Base-by-base conservation (phyloP, 495 filamentous ascomycete species). In the Aspergillus nidulans region DNA sequence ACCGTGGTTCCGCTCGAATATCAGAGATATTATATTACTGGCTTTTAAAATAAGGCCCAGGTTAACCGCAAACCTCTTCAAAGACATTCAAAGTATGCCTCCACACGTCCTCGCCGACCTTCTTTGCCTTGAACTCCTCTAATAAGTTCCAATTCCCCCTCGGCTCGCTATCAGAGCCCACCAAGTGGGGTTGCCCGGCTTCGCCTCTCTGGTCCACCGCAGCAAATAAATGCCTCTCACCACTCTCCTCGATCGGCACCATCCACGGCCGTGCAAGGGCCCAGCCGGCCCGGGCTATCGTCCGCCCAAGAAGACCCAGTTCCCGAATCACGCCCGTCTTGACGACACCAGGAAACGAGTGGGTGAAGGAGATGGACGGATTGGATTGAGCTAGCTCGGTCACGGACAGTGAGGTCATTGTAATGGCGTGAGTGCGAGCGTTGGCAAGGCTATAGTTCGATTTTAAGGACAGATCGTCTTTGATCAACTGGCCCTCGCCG, bases 401-500 rank as follows among this genome's bases (percentile, higher is more conserved):
- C 24, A 56, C 20, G 0, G 38, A 13, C 2, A 56, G 24, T 0
- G 36, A 42, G 8, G 10, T 49, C 42, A 83, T 63, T 16, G 76
- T 67, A 21, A 59, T 49, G 0, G 64, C 53, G 44, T 85, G 81
- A 10, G 64, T 74, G 1, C 73, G 71, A 5, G 58, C 28, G 0
- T 60, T 57, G 7, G 65, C 26, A 10, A 74, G 54, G 2, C 62
- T 56, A 41, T 56, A 60, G 45, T 62, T 39, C 4, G 63, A 48
- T 4, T 59, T 62, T 9, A 62, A 45, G 13, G 53, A 58, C 24
- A 83, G 66, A 60, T 87, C 79, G 38, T 68, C 53, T 4, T 63
- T 39, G 51, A 68, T 52, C 7, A 87, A 52, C 2, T 51, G 46
- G 2, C 77, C 77, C 61, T 88, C 85, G n/a, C 69, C 69, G 13